A percentile compares a stretch with the other conserved stretches of the same genome.
phyloP scores from a whole-genome alignment of 2,329 filamentous ascomycete genomes.

The Fusarium haematococcum region DNA sequence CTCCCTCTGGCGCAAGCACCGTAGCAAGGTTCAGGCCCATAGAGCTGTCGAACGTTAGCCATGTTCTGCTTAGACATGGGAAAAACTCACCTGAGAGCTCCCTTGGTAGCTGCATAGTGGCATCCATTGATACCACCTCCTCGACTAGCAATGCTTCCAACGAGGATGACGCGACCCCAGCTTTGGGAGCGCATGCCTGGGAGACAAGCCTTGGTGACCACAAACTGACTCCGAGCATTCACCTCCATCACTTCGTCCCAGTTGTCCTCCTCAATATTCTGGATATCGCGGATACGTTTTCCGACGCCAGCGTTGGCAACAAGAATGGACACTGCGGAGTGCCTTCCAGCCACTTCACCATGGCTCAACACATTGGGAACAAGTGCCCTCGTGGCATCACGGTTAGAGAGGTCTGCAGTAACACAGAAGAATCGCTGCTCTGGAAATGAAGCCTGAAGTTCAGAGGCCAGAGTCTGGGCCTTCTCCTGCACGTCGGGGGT shows the following conservation, averaged over 20 bases:
- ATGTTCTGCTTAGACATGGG: background rate
- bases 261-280: constrained; percentile 50
- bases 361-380: constrained; percentile 1
- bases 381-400: constrained; percentile 19
- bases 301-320: constrained; percentile 50
- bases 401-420: constrained; percentile 18
- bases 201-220: constrained; percentile 48
- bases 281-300: constrained; percentile 49
- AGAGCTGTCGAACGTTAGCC: constrained; percentile 39
- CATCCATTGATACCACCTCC: constrained; percentile 51
- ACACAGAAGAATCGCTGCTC: constrained; percentile 11
- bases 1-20: constrained; percentile 46
- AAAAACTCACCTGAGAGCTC: constrained; percentile 40
- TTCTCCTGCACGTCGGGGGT: constrained; percentile 40
- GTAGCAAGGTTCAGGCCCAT: constrained; percentile 52
- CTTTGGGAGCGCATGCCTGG: constrained; percentile 47
- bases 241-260: constrained; percentile 53
- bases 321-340: constrained; percentile 47
- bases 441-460: constrained; percentile 9
- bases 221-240: constrained; percentile 50
- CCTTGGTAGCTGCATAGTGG: constrained; percentile 51
- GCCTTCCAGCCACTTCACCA: constrained; percentile 10
- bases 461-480: constrained; percentile 44
- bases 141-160: constrained; percentile 50
- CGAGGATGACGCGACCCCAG: constrained; percentile 49